These are phyloP conservation scores for Paramecium pentaurelia DNA, from an alignment of 73 alveolate species.

Conservation along the genomic window DNA sequence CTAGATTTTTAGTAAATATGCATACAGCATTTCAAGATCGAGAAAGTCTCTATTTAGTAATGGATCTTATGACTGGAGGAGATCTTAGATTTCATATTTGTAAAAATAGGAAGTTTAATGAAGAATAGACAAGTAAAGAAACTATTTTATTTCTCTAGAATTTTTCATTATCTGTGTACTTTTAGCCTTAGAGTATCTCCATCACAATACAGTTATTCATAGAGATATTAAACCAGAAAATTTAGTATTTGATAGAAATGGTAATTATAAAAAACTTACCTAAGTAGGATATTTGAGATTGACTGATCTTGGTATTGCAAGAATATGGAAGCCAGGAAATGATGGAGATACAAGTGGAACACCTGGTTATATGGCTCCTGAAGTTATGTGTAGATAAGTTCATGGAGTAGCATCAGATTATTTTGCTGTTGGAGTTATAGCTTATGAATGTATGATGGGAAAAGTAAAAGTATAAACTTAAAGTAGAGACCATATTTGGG, in stretches of 20 bases:
- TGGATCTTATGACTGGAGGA: conserved; percentile 92
- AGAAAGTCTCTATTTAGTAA: conserved; percentile 84
- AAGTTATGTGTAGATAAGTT: conserved; percentile 76
- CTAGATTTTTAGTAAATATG: conserved; percentile 86
- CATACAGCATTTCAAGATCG: conserved; percentile 91
- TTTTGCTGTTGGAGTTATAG: conserved; percentile 91
- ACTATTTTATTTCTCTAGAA: conserved; percentile 15
- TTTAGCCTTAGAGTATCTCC: conserved; percentile 86
- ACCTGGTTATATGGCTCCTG: conserved; percentile 94
- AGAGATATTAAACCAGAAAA: conserved; percentile 97
- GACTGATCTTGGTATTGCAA: conserved; percentile 93
- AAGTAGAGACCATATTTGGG: conserved; percentile 92
- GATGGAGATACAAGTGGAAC: conserved; percentile 89
- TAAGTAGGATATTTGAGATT: conserved; percentile 72
- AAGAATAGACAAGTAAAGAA: conserved; percentile 57
- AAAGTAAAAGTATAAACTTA: conserved; percentile 1
- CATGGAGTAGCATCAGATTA: conserved; percentile 87
- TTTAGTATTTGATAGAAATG: conserved; percentile 81
- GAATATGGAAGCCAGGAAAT: conserved; percentile 82
- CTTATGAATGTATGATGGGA: conserved; percentile 85
- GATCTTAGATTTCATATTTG: conserved; percentile 76
- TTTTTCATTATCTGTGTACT: conserved; percentile 76
- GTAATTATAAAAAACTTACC: not conserved
- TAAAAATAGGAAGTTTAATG: conserved; percentile 61
- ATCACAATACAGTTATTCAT: conserved; percentile 85